Evolutionary conservation across 2,329 filamentous ascomycete species (phyloP).

Genomic region (Exserohilum turcica): DNA sequence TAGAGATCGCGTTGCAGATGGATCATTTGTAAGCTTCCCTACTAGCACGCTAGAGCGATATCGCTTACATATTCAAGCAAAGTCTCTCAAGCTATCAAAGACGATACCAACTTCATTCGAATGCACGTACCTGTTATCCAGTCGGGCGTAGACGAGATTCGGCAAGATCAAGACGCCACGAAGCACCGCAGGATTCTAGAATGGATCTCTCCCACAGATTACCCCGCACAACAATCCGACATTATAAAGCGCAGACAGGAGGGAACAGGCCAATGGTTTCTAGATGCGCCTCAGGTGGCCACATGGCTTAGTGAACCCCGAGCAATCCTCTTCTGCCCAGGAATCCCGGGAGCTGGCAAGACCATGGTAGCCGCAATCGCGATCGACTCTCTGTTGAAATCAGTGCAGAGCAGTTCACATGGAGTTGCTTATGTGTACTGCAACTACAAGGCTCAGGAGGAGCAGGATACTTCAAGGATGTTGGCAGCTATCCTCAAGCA

Average conservation of each 20-base stretch:
- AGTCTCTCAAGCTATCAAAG: slow-evolving; percentile 18
- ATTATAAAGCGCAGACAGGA: slow-evolving; percentile 45
- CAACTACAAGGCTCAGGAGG: slow-evolving; percentile 48
- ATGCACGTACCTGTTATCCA: slow-evolving; percentile 5
- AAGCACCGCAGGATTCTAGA: not conserved
- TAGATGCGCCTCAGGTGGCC: slow-evolving; percentile 43
- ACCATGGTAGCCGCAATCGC: slow-evolving; percentile 53
- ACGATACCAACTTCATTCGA: slow-evolving; percentile 8
- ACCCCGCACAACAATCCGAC: slow-evolving; percentile 50
- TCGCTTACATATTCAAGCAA: slow-evolving; percentile 15
- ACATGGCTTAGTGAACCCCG: slow-evolving; percentile 11
- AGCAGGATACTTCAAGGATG: slow-evolving; percentile 39
- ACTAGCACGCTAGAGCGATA: not conserved
- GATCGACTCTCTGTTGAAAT: slow-evolving; percentile 47
- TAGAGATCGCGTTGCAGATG: slow-evolving; percentile 25
- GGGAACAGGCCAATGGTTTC: slow-evolving; percentile 55
- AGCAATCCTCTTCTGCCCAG: slow-evolving; percentile 53
- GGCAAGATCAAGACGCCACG: slow-evolving; percentile 3
- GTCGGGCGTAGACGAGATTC: slow-evolving; percentile 9
- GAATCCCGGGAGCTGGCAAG: slow-evolving; percentile 58
- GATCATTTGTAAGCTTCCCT: slow-evolving; percentile 27
- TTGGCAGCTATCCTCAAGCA: slow-evolving; percentile 19
- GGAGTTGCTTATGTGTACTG: slow-evolving; percentile 58
- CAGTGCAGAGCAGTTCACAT: slow-evolving; percentile 28
- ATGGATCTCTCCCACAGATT: slow-evolving; percentile 51